These are phyloP conservation scores for Pelargonium cotyledonis DNA, from an alignment of 441 rosid genomes.

Conservation along the genomic window DNA sequence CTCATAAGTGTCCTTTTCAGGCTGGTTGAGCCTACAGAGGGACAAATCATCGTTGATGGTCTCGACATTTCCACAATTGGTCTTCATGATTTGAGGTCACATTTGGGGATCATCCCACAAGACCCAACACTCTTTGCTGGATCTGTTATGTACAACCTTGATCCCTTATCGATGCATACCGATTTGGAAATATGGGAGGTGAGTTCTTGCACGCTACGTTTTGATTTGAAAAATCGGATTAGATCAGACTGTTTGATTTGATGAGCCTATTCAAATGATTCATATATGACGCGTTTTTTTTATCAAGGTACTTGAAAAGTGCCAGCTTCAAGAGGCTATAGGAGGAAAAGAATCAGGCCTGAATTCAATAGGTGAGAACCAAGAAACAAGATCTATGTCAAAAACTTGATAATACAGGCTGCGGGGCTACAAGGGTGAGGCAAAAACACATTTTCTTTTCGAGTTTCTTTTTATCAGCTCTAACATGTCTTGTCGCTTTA, in stretches of 20 bases:
- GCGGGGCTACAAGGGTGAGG: too few relatives aligned
- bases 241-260: background rate
- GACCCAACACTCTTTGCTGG: slow-evolving; percentile 91
- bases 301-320: slow-evolving; percentile 70
- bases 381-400: too few relatives aligned
- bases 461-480: too few relatives aligned
- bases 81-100: slow-evolving; percentile 79
- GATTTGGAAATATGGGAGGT: slow-evolving; percentile 96
- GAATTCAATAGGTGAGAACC: slow-evolving; percentile 52
- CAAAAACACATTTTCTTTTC: too few relatives aligned
- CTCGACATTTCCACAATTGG: slow-evolving; percentile 71
- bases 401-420: too few relatives aligned
- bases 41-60: slow-evolving; percentile 71
- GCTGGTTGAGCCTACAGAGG: slow-evolving; percentile 76
- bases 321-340: slow-evolving; percentile 69
- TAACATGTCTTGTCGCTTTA: too few relatives aligned
- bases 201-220: slow-evolving; percentile 5
- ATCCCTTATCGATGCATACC: slow-evolving; percentile 61
- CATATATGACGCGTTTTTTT: background rate
- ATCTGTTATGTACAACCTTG: slow-evolving; percentile 81
- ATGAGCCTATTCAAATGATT: too few relatives aligned
- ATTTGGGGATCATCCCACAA: slow-evolving; percentile 84
- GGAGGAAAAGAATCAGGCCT: slow-evolving; percentile 65
- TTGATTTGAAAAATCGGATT: too few relatives aligned
- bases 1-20: slow-evolving; percentile 79